phyloP scores from a whole-genome alignment of 2,329 filamentous ascomycete species.

The Colletotrichum falcatum region DNA sequence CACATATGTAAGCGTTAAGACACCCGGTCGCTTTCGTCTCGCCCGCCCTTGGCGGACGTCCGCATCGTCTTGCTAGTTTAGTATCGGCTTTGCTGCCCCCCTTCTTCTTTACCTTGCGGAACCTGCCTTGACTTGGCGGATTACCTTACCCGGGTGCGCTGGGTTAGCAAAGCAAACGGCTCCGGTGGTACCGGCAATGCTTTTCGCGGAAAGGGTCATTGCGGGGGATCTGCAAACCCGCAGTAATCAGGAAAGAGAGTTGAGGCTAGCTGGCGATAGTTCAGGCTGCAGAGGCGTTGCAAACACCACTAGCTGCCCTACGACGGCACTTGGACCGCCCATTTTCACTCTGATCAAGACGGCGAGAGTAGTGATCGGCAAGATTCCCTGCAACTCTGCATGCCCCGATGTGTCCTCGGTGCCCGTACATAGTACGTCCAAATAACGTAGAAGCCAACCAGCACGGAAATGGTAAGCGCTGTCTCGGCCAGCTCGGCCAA shows the following conservation, averaged over 20 bases:
- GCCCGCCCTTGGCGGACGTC: background rate
- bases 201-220: conserved; percentile 20
- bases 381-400: background rate
- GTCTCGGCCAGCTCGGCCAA: conserved; percentile 38
- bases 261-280: conserved; percentile 34
- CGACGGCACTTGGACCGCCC: conserved; percentile 13
- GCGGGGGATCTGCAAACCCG: conserved; percentile 34
- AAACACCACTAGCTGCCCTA: conserved; percentile 25
- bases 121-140: background rate
- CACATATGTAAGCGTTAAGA: background rate
- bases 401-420: background rate
- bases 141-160: background rate
- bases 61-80: background rate
- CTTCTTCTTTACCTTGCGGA: background rate
- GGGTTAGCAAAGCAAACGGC: conserved; percentile 13
- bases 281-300: conserved; percentile 19
- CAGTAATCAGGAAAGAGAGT: conserved; percentile 24
- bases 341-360: background rate
- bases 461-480: conserved; percentile 26
- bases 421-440: conserved; percentile 2
- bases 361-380: conserved; percentile 12
- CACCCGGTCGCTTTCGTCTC: conserved; percentile 21
- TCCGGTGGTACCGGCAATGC: background rate
- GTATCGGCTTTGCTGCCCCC: background rate
- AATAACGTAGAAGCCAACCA: conserved; percentile 6